These are phyloP conservation scores for Cyclotella distinguenda DNA, from an alignment of 108 stramenopile species.

Conservation along the genomic window DNA sequence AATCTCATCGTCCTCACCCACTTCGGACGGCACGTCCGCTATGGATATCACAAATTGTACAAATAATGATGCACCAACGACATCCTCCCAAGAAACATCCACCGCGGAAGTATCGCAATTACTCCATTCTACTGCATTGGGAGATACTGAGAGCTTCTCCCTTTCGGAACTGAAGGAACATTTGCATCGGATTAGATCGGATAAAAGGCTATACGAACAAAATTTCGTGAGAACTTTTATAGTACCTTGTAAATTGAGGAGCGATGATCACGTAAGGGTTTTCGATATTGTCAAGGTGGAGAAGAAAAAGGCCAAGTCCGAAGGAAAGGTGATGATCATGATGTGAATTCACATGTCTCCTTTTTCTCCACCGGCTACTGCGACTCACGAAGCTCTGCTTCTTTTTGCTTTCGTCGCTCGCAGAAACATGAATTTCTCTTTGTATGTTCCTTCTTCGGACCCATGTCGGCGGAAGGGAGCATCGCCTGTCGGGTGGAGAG, in stretches of 20 bases:
- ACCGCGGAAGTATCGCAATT: background rate
- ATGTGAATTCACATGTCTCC: background rate
- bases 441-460: constrained; percentile 28
- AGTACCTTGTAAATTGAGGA: constrained; percentile 38
- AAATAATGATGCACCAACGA: background rate
- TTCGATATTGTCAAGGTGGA: constrained; percentile 43
- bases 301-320: constrained; percentile 31
- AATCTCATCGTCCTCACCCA: background rate
- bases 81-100: constrained; percentile 8
- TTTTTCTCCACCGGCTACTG: background rate
- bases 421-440: constrained; percentile 39
- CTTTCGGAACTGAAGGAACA: constrained; percentile 40
- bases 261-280: constrained; percentile 9
- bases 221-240: constrained; percentile 37
- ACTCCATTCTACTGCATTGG: background rate
- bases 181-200: constrained; percentile 14
- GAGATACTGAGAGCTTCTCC: constrained; percentile 13
- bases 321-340: background rate
- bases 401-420: background rate
- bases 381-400: background rate
- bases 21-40: constrained; percentile 1
- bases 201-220: constrained; percentile 52
- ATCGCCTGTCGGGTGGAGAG: constrained; percentile 50
- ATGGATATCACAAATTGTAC: background rate
- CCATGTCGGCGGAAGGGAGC: constrained; percentile 30